Evolutionary conservation across 305 asterid genomes (phyloP).

Genomic region (Stenogyne calaminthoides): DNA sequence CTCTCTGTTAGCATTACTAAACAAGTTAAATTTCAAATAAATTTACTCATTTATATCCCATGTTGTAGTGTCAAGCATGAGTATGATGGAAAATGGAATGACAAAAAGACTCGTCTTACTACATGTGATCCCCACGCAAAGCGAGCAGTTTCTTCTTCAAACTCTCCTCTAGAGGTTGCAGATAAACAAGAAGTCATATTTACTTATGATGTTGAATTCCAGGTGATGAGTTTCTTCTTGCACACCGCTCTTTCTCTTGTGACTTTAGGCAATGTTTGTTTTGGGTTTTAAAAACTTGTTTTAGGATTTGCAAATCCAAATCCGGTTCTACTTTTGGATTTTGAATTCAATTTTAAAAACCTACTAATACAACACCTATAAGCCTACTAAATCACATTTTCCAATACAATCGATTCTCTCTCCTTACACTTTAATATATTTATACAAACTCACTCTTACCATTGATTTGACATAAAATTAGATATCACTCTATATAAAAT

Average conservation of each 20-base stretch:
- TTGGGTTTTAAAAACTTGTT: too few species aligned
- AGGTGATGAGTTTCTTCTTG: conserved; percentile 39
- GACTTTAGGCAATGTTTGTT: background rate
- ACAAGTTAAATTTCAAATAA: background rate
- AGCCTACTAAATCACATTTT: too few species aligned
- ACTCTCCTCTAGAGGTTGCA: conserved; percentile 75
- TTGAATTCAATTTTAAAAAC: too few species aligned
- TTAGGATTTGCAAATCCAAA: too few species aligned
- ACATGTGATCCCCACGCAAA: conserved; percentile 74
- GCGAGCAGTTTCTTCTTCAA: conserved; percentile 53
- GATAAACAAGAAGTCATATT: conserved; percentile 71
- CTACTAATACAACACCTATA: too few species aligned
- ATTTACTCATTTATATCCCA: conserved; percentile 7
- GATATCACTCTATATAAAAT: too few species aligned
- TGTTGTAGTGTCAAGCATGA: conserved; percentile 69
- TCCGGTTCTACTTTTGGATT: too few species aligned
- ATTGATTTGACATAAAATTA: too few species aligned
- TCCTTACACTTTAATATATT: too few species aligned
- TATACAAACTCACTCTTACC: too few species aligned
- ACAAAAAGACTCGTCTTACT: conserved; percentile 47
- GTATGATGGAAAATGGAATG: conserved; percentile 64
- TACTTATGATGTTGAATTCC: conserved; percentile 68
- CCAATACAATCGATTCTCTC: too few species aligned
- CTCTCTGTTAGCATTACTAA: background rate
- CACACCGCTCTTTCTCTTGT: background rate